phyloP scores from a whole-genome alignment of 2,329 filamentous ascomycete genomes.

The Drechslerella stenobrocha region DNA sequence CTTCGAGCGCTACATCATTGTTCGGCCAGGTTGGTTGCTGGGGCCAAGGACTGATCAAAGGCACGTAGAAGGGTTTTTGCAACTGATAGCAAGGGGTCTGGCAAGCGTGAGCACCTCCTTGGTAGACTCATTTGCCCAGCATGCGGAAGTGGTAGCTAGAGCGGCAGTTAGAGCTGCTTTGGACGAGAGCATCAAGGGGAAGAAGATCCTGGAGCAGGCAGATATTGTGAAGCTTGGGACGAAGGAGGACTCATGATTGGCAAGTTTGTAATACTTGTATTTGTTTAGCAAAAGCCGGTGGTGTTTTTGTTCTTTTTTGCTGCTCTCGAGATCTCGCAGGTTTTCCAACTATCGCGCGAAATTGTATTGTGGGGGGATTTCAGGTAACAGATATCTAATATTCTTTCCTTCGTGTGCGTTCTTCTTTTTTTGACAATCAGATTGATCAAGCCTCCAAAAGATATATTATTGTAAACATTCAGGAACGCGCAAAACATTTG shows the following conservation, averaged over 20 bases:
- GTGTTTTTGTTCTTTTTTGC: too few relatives aligned
- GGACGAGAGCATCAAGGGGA: constrained; percentile 64
- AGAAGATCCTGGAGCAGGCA: constrained; percentile 62
- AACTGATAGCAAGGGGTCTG: constrained; percentile 62
- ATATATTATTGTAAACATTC: too few relatives aligned
- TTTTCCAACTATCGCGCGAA: too few relatives aligned
- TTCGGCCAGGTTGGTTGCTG: constrained; percentile 73
- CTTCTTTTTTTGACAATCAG: too few relatives aligned
- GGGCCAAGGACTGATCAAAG: constrained; percentile 69
- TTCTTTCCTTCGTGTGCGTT: too few relatives aligned
- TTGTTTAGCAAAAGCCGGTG: too few relatives aligned
- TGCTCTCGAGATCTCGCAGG: too few relatives aligned
- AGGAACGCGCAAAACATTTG: too few relatives aligned
- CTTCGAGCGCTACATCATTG: constrained; percentile 77
- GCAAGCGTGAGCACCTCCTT: constrained; percentile 61
- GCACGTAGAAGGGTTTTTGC: constrained; percentile 63
- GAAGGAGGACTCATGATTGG: constrained; percentile 53
- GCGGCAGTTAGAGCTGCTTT: constrained; percentile 67
- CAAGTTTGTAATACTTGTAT: neutral
- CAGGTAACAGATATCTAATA: too few relatives aligned
- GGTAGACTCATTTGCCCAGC: constrained; percentile 72
- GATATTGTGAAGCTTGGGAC: constrained; percentile 72
- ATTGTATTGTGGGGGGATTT: too few relatives aligned
- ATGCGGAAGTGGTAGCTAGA: constrained; percentile 70
- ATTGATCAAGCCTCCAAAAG: too few relatives aligned